Conservation (phyloP, 75 land plant genomes). For the Larix kaempferi region DNA sequence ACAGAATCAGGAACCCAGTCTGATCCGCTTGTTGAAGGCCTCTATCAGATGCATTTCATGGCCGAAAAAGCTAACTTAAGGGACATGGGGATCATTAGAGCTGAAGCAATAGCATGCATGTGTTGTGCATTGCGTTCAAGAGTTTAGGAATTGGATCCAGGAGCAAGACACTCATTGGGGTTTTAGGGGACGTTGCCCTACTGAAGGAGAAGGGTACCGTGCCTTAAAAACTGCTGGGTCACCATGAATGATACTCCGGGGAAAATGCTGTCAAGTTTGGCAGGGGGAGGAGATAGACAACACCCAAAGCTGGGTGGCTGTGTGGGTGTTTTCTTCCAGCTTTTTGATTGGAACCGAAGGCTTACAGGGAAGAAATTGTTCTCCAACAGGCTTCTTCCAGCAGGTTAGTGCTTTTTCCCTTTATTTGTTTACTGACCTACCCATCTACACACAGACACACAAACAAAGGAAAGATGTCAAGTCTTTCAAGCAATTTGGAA, state of each 20-base stretch:
- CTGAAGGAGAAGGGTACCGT: background rate
- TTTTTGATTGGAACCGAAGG: conserved; percentile 79
- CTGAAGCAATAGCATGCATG: background rate
- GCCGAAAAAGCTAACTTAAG: background rate
- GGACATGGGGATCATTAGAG: background rate
- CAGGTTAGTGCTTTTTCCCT: conserved; percentile 30
- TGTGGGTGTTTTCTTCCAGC: conserved; percentile 68
- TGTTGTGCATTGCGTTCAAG: background rate
- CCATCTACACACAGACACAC: background rate
- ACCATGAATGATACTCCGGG: conserved; percentile 11
- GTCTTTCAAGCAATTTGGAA: background rate
- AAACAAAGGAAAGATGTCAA: background rate
- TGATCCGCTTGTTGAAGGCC: background rate
- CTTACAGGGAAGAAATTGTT: conserved; percentile 71
- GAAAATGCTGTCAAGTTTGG: conserved; percentile 9
- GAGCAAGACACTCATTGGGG: background rate
- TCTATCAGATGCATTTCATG: background rate
- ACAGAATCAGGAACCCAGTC: background rate
- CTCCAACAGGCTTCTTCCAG: conserved; percentile 45
- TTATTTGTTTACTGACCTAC: background rate
- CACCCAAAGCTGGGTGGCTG: conserved; percentile 66
- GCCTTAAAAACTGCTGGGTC: background rate
- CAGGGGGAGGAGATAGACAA: conserved; percentile 27
- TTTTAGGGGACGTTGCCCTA: background rate
- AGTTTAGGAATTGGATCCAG: conserved; percentile 3